Conservation (phyloP, 129 eudicot species). For the Flaveria robusta region DNA sequence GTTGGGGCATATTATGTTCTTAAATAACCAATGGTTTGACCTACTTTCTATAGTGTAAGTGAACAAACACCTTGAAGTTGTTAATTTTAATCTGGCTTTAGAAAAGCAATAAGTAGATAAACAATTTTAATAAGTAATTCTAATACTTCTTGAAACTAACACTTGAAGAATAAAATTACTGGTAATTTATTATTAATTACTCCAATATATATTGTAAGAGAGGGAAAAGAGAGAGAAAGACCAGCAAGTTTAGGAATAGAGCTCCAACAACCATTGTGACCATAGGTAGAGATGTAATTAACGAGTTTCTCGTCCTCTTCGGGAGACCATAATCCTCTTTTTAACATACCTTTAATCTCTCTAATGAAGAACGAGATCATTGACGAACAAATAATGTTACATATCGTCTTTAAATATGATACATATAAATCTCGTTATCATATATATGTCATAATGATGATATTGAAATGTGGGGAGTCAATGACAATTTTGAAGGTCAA, state of each 20-base stretch:
- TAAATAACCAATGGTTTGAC: not conserved
- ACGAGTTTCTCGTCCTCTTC: slow-evolving; percentile 70
- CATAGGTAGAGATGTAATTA: slow-evolving; percentile 51
- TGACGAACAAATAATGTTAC: slow-evolving; percentile 2
- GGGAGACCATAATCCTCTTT: slow-evolving; percentile 71
- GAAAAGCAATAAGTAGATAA: too few species aligned
- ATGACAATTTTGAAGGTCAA: not conserved
- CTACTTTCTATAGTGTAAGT: not conserved
- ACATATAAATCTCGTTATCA: slow-evolving; percentile 14
- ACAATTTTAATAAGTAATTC: too few species aligned
- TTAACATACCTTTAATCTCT: slow-evolving; percentile 42
- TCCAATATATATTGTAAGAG: too few species aligned
- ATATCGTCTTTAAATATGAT: not conserved
- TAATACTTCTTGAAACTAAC: too few species aligned
- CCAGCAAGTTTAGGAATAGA: slow-evolving; percentile 72
- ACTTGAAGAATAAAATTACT: too few species aligned
- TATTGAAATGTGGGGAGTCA: slow-evolving; percentile 15
- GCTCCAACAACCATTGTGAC: slow-evolving; percentile 67
- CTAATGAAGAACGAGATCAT: not conserved
- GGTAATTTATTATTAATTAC: too few species aligned
- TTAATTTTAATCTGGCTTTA: too few species aligned
- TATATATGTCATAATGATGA: slow-evolving; percentile 5
- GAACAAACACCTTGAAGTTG: too few species aligned
- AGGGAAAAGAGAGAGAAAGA: slow-evolving; percentile 2
- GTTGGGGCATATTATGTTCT: too few species aligned